Evolutionary conservation across 2,329 filamentous ascomycete genomes (phyloP), one percentile per base, ranked within the genome.

Genomic region (Colletotrichum sp.): DNA sequence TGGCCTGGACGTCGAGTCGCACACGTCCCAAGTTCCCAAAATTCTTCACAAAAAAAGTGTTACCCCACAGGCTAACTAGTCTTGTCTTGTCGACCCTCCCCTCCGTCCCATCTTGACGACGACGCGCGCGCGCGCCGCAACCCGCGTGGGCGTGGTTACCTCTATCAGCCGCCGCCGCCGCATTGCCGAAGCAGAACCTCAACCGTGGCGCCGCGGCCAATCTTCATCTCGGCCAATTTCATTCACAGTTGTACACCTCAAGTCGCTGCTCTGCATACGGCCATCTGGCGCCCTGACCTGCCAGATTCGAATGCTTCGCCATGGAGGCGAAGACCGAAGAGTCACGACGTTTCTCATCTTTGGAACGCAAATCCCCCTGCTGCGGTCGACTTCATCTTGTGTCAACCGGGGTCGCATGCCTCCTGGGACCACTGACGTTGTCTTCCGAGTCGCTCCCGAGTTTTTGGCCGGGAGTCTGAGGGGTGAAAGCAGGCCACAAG

Each of bases 1-100:
- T 44, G 73, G 30, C 73, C 73, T 76, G 57, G 57, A 57, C 73
- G 44, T 64, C 30, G 62, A 73, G 55, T 76, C 57, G 70, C 57
- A 76, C 70, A 73, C 70, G 74, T 69, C 70, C 74, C 70, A 76
- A 60, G 59, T 68, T 70, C 70, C 64, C 26, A 44, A 68, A 57
- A 36, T 60, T 71, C 68, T 59, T 74, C 59, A 57, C 30, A 64
- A 16, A 68, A 49, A 28, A 36, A 68, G 62, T 59, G 44, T 60
- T 76, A 73, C 74, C 74, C 74, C 70, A 75, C 73, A 76, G 64
- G 59, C 74, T 74, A 73, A 65, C 70, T 39, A 49, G 57, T 73
- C 70, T 68, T 60, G 70, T 63, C 62, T 67, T 44, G 63, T 59
- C 44, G 60, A 73, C 57, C 30, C 52, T 75, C 64, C 44, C 62